Percentiles rank a stretch among this genome's conserved stretches.
Conservation (phyloP, 306 rosid genomes). For the Corylus heterophylla region DNA sequence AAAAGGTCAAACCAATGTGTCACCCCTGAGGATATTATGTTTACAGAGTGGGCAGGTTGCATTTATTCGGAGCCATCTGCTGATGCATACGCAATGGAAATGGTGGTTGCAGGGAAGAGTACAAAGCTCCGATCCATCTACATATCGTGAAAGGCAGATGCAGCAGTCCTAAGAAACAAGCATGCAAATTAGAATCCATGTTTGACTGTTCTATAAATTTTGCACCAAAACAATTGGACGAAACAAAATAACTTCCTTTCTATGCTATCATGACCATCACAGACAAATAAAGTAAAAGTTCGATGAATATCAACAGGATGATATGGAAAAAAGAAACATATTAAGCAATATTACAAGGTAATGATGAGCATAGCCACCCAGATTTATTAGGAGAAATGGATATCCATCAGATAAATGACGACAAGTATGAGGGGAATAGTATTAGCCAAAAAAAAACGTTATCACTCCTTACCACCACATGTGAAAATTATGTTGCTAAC, state of each 20-base stretch:
- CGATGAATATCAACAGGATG: neutral
- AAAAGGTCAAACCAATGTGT: conserved; percentile 62
- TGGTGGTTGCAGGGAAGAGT: conserved; percentile 83
- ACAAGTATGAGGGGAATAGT: too few species aligned
- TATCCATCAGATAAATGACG: neutral
- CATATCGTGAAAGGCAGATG: conserved; percentile 72
- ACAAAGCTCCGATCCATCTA: conserved; percentile 67
- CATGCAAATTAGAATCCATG: conserved; percentile 21
- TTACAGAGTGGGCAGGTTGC: conserved; percentile 92
- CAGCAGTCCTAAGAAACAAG: conserved; percentile 66
- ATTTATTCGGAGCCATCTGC: conserved; percentile 79
- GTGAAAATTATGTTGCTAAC: neutral
- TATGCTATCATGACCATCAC: neutral
- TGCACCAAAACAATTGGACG: neutral
- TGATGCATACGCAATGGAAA: conserved; percentile 81
- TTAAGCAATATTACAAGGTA: neutral
- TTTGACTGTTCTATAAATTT: conserved; percentile 4
- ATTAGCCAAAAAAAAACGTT: too few species aligned
- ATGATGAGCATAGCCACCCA: neutral
- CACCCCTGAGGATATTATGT: conserved; percentile 58
- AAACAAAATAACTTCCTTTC: neutral
- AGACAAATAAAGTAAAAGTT: neutral
- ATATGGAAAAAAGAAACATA: neutral
- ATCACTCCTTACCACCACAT: neutral
- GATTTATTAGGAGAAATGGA: neutral